Evolutionary conservation across 345 rosid species (phyloP).

Genomic region (Bruguiera gymnorhiza): DNA sequence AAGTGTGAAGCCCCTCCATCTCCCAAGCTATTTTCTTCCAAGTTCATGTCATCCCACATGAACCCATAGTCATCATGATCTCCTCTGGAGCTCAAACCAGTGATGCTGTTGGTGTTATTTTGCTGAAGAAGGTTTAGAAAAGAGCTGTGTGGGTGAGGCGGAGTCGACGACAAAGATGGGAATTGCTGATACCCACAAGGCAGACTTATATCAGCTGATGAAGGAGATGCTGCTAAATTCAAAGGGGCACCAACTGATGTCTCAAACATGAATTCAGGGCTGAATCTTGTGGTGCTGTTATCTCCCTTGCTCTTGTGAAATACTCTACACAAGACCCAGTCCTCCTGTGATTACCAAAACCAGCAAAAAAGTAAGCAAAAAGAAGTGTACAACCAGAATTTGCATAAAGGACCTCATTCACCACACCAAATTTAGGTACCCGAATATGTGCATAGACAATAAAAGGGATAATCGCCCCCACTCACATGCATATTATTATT

Average conservation of each 20-base stretch:
- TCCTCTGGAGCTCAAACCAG: constrained; percentile 32
- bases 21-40: constrained; percentile 39
- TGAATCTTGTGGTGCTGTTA: constrained; percentile 17
- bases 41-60: constrained; percentile 47
- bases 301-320: constrained; percentile 66
- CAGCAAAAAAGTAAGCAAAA: background rate
- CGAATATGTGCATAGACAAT: too few species aligned
- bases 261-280: constrained; percentile 31
- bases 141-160: constrained; percentile 31
- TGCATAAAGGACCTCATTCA: background rate
- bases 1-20: constrained; percentile 40
- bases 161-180: constrained; percentile 25
- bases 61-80: constrained; percentile 41
- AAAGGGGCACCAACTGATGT: constrained; percentile 12
- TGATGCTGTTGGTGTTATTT: constrained; percentile 14
- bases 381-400: background rate
- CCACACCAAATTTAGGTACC: background rate
- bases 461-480: too few species aligned
- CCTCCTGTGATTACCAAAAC: constrained; percentile 51
- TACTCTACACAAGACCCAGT: constrained; percentile 94
- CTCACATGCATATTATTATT: too few species aligned
- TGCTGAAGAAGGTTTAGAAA: constrained; percentile 42
- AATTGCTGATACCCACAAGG: constrained; percentile 32
- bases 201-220: constrained; percentile 1
- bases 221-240: constrained; percentile 24